Base-by-base conservation (phyloP, 2,329 filamentous ascomycete species). In the Magnaporthiopsis rhizophila region DNA sequence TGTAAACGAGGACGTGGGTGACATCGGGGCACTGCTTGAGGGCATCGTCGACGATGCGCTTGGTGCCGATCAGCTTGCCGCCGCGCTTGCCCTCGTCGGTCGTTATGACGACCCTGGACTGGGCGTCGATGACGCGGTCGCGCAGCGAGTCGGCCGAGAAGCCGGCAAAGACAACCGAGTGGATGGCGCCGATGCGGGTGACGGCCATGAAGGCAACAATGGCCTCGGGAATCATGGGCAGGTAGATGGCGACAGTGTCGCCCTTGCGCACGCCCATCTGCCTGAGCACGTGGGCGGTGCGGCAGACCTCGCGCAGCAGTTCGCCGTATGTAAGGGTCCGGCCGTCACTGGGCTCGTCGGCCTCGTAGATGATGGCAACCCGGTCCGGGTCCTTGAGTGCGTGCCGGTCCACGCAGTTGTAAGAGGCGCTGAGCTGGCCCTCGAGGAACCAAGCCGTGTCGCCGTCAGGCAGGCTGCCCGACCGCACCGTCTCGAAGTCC, bases 141-240 rank as follows among this genome's bases (percentile, higher is more conserved):
- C 94, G 90, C 61, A 99, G 86, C 4, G 95, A 98, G 77, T 97
- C 94, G 65, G 94, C 90, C 36, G 93, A 97, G 84, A 99, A 99
- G 66, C 95, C 95, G 64, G 95, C 95, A 73, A 99, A 99, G 69
- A 99, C 90, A 64, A 99, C 94, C 0, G 95, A 98, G 85, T 99
- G 95, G 28, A 99, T 85, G 57, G 95, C 95, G 67, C 95, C 95
- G 71, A 99, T 96, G 74, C 95, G 91, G 53, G 88, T 81, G 77
- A 93, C 96, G 66, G 95, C 95, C 65, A 99, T 83, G 77, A 99
- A 91, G 64, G 95, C 89, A 72, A 99, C 83, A 65, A 99, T 72
- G 8, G 95, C 95, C 78, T 99, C 94, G 64, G 95, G 95, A 77
- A 99, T 97, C 95, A 99, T 99, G 76, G 95, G 95, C 69, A 99